These are phyloP conservation scores for Takakia lepidozioides DNA, from an alignment of 225 moss, liverwort and hornwort species.

Conservation along the genomic window DNA sequence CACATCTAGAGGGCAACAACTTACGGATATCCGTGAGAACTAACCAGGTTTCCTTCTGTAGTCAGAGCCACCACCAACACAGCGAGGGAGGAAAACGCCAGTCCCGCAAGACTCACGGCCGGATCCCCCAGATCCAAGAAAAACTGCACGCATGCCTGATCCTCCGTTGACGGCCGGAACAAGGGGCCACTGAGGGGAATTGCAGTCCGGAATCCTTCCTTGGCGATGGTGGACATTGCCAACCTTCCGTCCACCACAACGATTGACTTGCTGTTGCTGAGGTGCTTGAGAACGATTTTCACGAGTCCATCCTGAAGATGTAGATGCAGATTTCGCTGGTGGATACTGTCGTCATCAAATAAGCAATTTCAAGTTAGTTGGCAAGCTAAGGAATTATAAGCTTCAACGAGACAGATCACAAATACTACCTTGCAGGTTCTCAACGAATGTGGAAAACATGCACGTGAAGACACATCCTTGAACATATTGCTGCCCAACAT, in stretches of 20 bases:
- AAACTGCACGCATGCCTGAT: constrained; percentile 86
- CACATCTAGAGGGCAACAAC: too few species aligned
- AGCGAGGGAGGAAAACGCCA: constrained; percentile 83
- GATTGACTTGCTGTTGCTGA: constrained; percentile 6
- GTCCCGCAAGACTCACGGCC: constrained; percentile 80
- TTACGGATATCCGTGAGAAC: too few species aligned
- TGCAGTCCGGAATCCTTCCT: constrained; percentile 30
- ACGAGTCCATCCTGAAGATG: constrained; percentile 13
- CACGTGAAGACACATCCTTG: too few species aligned
- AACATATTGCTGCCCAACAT: too few species aligned
- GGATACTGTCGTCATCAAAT: constrained; percentile 22
- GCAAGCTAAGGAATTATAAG: too few species aligned
- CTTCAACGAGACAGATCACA: too few species aligned
- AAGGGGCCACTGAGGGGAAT: constrained; percentile 24
- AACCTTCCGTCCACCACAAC: constrained; percentile 17
- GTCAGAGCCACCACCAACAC: constrained; percentile 13
- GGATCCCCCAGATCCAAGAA: constrained; percentile 51
- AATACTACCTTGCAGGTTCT: too few species aligned
- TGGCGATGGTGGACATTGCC: constrained; percentile 14
- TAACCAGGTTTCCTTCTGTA: too few species aligned
- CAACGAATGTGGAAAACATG: too few species aligned
- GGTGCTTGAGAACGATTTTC: constrained; percentile 6
- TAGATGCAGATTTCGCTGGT: constrained; percentile 20
- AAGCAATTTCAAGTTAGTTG: too few species aligned
- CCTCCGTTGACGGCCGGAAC: constrained; percentile 46